Percentiles rank a stretch among this genome's conserved stretches.
Evolutionary conservation across 2,329 filamentous ascomycete genomes (phyloP).

Genomic region (Apiospora rasikravindrae): DNA sequence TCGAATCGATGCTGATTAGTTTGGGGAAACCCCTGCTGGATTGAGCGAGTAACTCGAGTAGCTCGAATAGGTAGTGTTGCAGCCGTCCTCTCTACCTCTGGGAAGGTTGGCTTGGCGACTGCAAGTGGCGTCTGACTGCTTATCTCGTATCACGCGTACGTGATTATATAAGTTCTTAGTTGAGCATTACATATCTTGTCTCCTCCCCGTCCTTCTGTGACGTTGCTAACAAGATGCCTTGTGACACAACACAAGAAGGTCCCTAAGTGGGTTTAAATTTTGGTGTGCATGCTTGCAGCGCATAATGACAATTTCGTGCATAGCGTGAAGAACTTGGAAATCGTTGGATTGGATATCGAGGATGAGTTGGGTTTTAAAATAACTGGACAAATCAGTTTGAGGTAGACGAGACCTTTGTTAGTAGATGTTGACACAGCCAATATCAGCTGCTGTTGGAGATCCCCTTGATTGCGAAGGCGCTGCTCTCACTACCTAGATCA

Average conservation of each 20-base stretch:
- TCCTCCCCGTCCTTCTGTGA: background rate
- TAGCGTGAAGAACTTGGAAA: background rate
- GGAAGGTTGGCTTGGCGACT: background rate
- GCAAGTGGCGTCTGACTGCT: constrained; percentile 12
- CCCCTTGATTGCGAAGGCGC: background rate
- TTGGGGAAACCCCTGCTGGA: background rate
- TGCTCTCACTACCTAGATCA: no score
- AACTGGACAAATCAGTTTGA: background rate
- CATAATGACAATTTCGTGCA: background rate
- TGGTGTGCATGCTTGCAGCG: background rate
- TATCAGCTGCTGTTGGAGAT: background rate
- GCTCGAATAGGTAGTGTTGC: background rate
- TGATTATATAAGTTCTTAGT: constrained; percentile 13
- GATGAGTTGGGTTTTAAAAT: background rate
- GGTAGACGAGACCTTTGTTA: background rate
- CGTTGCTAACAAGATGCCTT: background rate
- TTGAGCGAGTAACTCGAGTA: background rate
- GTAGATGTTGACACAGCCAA: background rate
- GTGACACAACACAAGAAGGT: background rate
- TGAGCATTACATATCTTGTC: constrained; percentile 5
- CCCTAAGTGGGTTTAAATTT: background rate
- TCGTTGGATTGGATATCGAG: no score
- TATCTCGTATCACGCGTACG: background rate
- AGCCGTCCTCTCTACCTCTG: background rate
- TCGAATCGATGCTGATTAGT: background rate